Conservation (phyloP, 192 early-diverging fungal species). For the Phycomyces blakesleeanus region DNA sequence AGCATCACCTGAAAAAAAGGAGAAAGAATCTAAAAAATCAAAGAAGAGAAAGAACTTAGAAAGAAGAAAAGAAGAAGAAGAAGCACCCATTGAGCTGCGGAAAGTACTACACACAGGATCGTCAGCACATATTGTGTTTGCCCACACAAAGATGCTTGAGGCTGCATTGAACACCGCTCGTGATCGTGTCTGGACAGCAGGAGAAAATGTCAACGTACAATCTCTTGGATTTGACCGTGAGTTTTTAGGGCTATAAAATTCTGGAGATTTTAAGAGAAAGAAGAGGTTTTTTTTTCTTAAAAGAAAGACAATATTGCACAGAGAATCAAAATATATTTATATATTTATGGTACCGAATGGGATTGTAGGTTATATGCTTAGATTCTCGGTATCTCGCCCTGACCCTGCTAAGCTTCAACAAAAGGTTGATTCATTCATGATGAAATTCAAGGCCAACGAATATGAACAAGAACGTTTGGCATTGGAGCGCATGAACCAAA, state of each 20-base stretch:
- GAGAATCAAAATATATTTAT: no score
- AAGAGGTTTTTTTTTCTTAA: neutral
- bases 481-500: slow-evolving; percentile 65
- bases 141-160: slow-evolving; percentile 59
- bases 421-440: slow-evolving; percentile 71
- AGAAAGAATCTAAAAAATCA: slow-evolving; percentile 11
- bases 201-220: slow-evolving; percentile 39
- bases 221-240: slow-evolving; percentile 50
- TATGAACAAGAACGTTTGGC: slow-evolving; percentile 63
- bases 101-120: slow-evolving; percentile 49
- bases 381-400: slow-evolving; percentile 30
- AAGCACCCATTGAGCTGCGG: slow-evolving; percentile 32
- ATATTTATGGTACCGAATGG: neutral
- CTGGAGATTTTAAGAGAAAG: neutral
- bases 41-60: slow-evolving; percentile 10
- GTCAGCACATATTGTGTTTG: slow-evolving; percentile 68
- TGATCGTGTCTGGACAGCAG: slow-evolving; percentile 55
- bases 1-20: slow-evolving; percentile 20
- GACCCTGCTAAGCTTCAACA: slow-evolving; percentile 45
- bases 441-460: slow-evolving; percentile 74
- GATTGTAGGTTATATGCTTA: slow-evolving; percentile 21
- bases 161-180: slow-evolving; percentile 59
- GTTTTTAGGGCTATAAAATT: slow-evolving; percentile 5
- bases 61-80: slow-evolving; percentile 15
- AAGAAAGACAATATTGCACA: no score